Conservation (phyloP, 202 grass and related monocot genomes). For the Bolboschoenoplectus hybrid region DNA sequence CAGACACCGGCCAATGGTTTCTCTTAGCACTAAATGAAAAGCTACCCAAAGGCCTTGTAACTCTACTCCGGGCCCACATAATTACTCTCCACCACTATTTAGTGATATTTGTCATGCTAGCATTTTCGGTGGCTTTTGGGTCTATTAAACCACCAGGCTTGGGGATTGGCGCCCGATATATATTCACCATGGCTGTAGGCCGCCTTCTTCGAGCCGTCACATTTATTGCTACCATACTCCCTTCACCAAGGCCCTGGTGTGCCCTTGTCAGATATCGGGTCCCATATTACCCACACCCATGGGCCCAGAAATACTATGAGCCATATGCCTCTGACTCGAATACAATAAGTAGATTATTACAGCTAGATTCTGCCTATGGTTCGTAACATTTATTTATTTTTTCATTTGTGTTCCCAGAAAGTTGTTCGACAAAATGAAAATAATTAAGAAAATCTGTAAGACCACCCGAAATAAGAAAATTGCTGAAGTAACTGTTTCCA, state of each 20-base stretch:
- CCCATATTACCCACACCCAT: slow-evolving; percentile 83
- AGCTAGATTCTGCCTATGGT: slow-evolving; percentile 73
- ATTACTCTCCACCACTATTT: slow-evolving; percentile 97
- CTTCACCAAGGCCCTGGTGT: slow-evolving; percentile 79
- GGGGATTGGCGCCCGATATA: slow-evolving; percentile 83
- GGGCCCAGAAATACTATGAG: slow-evolving; percentile 88
- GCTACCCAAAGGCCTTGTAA: slow-evolving; percentile 68
- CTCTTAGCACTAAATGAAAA: slow-evolving; percentile 85
- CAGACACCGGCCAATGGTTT: slow-evolving; percentile 95
- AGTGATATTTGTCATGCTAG: slow-evolving; percentile 95
- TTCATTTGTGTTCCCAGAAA: background rate
- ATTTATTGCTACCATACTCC: slow-evolving; percentile 88
- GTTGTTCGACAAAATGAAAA: background rate
- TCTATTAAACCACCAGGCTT: slow-evolving; percentile 92
- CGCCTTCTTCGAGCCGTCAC: slow-evolving; percentile 74
- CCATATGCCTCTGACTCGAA: slow-evolving; percentile 84
- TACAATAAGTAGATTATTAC: slow-evolving; percentile 70
- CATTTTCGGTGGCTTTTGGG: slow-evolving; percentile 80
- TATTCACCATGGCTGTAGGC: slow-evolving; percentile 93
- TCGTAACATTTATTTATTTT: slow-evolving; percentile 40
- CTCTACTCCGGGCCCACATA: slow-evolving; percentile 83
- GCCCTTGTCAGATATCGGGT: slow-evolving; percentile 70
- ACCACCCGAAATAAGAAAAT: slow-evolving; percentile 9
- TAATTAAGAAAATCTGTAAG: background rate
- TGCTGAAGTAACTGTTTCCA: background rate